A percentile compares a stretch with the other conserved stretches of the same genome.
Evolutionary conservation across 176 grass and related monocot genomes (phyloP).

Genomic region (Zizania latifolia): DNA sequence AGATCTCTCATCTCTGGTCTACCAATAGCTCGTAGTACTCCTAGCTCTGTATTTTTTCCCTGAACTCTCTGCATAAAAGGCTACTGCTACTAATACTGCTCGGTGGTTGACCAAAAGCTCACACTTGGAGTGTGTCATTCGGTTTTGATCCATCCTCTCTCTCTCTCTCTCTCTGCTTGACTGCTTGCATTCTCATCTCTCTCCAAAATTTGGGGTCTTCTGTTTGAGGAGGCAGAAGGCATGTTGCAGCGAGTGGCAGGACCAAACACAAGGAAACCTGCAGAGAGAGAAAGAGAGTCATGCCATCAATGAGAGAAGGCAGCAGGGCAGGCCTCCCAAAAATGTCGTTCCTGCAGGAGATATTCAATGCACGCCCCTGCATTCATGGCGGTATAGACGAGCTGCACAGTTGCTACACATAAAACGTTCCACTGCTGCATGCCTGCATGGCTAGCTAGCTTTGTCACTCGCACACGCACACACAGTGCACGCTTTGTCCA

Average conservation of each 20-base stretch:
- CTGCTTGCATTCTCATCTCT: background rate
- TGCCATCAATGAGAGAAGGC: conserved; percentile 13
- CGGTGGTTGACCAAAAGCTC: conserved; percentile 16
- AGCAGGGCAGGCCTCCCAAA: conserved; percentile 25
- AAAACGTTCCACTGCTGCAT: too few relatives aligned
- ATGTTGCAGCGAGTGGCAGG: conserved; percentile 41
- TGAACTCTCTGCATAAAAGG: background rate
- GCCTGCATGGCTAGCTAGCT: too few relatives aligned
- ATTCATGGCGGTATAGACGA: conserved; percentile 10
- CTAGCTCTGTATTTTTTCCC: background rate
- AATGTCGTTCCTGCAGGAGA: conserved; percentile 53
- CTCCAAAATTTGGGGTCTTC: background rate
- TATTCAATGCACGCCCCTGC: conserved; percentile 38
- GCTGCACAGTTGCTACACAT: conserved; percentile 11
- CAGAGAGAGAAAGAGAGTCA: background rate
- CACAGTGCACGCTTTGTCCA: background rate
- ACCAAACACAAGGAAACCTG: background rate
- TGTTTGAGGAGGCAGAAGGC: conserved; percentile 40
- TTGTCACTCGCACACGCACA: background rate
- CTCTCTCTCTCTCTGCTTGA: background rate
- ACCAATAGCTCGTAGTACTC: too few relatives aligned
- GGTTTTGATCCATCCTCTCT: background rate
- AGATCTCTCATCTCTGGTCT: too few relatives aligned
- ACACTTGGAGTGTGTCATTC: background rate
- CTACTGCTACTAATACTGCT: background rate